phyloP scores from a whole-genome alignment of 2,329 filamentous ascomycete genomes.

The Fusarium burgessii region DNA sequence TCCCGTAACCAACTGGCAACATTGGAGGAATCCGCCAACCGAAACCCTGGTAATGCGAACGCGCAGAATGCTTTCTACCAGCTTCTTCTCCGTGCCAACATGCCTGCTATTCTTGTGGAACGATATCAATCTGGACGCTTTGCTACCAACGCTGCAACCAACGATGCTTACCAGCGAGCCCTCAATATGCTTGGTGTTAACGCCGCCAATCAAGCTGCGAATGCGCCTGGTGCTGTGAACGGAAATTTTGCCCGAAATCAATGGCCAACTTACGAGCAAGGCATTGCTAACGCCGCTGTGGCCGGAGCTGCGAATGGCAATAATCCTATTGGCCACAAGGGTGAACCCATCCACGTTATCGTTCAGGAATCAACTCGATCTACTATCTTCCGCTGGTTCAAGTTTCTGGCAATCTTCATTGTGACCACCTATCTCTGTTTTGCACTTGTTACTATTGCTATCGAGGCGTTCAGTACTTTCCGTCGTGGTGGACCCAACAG shows the following conservation, averaged over 20 bases:
- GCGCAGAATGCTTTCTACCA: constrained; percentile 96
- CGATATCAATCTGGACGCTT: constrained; percentile 89
- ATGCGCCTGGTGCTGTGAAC: constrained; percentile 32
- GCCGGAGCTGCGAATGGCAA: constrained; percentile 35
- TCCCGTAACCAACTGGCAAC: constrained; percentile 79
- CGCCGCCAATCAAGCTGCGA: constrained; percentile 44
- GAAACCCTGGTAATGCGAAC: constrained; percentile 87
- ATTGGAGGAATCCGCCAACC: constrained; percentile 91
- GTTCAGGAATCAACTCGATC: constrained; percentile 89
- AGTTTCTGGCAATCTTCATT: constrained; percentile 83
- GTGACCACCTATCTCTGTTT: constrained; percentile 84
- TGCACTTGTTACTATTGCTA: constrained; percentile 81
- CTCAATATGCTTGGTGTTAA: constrained; percentile 58
- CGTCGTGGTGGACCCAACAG: constrained; percentile 77
- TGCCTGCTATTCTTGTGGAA: constrained; percentile 93
- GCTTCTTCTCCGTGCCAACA: constrained; percentile 87
- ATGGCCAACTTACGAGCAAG: constrained; percentile 49
- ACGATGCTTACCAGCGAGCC: constrained; percentile 82
- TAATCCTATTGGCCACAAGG: constrained; percentile 73
- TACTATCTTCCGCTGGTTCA: constrained; percentile 89
- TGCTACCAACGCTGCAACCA: constrained; percentile 81
- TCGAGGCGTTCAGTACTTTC: constrained; percentile 83
- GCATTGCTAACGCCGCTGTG: constrained; percentile 47
- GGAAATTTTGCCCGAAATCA: constrained; percentile 43
- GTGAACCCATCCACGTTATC: constrained; percentile 92